Evolutionary conservation across 139 green algal species (phyloP), one percentile per base, ranked within the genome.

Genomic region (Eudorina sp.): DNA sequence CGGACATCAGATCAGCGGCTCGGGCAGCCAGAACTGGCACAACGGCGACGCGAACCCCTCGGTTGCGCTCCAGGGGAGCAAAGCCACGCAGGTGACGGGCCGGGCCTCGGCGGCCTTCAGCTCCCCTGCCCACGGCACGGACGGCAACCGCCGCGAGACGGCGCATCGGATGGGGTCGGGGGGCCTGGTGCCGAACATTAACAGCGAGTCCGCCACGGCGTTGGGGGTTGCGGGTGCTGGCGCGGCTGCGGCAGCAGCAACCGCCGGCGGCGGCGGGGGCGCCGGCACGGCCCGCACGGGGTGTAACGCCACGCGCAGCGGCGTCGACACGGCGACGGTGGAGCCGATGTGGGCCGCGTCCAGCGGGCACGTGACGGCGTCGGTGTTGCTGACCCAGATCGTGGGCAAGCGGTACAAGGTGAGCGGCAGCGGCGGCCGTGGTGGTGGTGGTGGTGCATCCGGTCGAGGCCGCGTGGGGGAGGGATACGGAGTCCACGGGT

Each of bases 351-450:
- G 43, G 41, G 43, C 29, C 5, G 60, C 60, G 31, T 77, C 60
- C 34, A 86, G 80, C 58, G 80, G 80, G 9, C 80, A 86, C 16
- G 60, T 77, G 29, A 86, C 80, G 41, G 60, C 80, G 14, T 86
- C 80, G 6, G 60, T 51, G 41, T 41, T 86, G 80, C 80, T 86
- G n/a, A 62, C 53, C 43, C 80, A 86, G 80, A 86, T 86, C 29
- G 80, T 86, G 41, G 60, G 80, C 1, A 14, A 60, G 58, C 29
- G 80, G 43, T 86, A 86, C 62, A 86, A 86, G 80, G 80, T 85
- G 53, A 3, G 77, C 0, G 74, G 43, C 41, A 3, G 18, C 9
- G 69, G 5, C 31, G 31, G 31, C 3, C 5, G 5, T 40, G 66
- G 66, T 11, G 25, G 25, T 13, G 66, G 16, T 18, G 66, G 31